Evolutionary conservation across 2,329 filamentous ascomycete genomes (phyloP), one percentile per base, ranked within the genome.

Genomic region (Helminthosporium solani): DNA sequence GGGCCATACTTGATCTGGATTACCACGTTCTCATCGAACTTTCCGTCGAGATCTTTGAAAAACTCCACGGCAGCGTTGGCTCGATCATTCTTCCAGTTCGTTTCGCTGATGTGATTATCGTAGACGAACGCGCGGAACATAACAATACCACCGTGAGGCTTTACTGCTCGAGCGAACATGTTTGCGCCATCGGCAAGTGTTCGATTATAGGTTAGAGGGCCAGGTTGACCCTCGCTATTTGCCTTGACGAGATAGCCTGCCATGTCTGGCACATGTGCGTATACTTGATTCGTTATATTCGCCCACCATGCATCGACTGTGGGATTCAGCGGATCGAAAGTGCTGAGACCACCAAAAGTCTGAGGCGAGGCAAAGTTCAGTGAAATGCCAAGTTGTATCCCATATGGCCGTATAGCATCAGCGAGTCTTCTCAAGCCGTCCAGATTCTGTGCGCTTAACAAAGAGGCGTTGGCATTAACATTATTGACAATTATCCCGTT

Each of bases 101-200:
- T 70, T 58, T 83, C 73, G 50, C 80, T 76, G 49, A 84, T 64
- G 7, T 73, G 68, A 34, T 78, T 71, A 57, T 88, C 77, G 61
- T 88, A 88, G 1, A 88, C 84, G 54, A 88, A 88, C 1, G 85
- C 85, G 1, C 86, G 79, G 71, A 85, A 88, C 79, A 88, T 81
- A 42, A 87, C 74, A 25, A 85, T 94, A 66, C 90, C 90, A 68
- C 94, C 94, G 39, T 97, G 96, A 73, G 90, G 89, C 45, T 95
- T 96, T 72, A 87, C 89, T 55, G 89, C 88, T 56, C 83, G 96
- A 67, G 85, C 85, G 54, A 88, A 88, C 45, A 88, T 68, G 56
- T 87, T 87, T 3, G 84, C 85, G 1, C 83, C 85, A 21, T 87
- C 75, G 2, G 85, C 77, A 0, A 88, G 74, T 0, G 85, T 88